Conservation (phyloP, 1,284 basidiomycete genomes). For the Fomitopsis betulina region DNA sequence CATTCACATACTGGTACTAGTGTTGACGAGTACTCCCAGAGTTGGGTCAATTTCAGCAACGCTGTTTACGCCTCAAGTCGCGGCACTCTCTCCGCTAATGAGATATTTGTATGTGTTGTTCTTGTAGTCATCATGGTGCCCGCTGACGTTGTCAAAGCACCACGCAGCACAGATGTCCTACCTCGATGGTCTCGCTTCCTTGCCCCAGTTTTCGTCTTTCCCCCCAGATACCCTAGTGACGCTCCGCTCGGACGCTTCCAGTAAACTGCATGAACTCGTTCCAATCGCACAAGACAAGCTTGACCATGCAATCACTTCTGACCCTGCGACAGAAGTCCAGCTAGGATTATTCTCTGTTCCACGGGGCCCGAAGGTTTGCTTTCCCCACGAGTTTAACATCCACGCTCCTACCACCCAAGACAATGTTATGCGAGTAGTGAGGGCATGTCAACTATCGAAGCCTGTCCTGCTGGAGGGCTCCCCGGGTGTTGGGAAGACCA, state of each 20-base stretch:
- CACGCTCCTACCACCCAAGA: slow-evolving; percentile 85
- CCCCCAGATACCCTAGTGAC: slow-evolving; percentile 43
- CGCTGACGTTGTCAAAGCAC: slow-evolving; percentile 43
- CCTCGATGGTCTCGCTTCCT: slow-evolving; percentile 78
- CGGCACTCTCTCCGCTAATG: slow-evolving; percentile 37
- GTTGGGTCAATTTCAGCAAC: slow-evolving; percentile 92
- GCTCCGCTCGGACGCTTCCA: slow-evolving; percentile 46
- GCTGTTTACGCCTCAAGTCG: slow-evolving; percentile 38
- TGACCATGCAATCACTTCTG: slow-evolving; percentile 27
- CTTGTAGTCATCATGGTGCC: not conserved
- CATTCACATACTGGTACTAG: not conserved
- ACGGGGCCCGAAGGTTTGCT: slow-evolving; percentile 45
- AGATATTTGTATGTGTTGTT: slow-evolving; percentile 66
- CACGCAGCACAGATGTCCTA: slow-evolving; percentile 87
- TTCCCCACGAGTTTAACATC: slow-evolving; percentile 67
- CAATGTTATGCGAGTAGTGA: slow-evolving; percentile 87
- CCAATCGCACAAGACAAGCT: slow-evolving; percentile 33
- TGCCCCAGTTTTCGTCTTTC: slow-evolving; percentile 63
- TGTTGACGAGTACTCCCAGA: slow-evolving; percentile 39
- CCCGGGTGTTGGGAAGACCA: slow-evolving; percentile 99
- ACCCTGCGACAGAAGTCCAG: slow-evolving; percentile 40
- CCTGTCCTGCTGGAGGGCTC: slow-evolving; percentile 96
- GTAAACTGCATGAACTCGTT: slow-evolving; percentile 47
- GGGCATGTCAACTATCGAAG: slow-evolving; percentile 89
- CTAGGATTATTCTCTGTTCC: slow-evolving; percentile 78